Evolutionary conservation across 139 green algal genomes (phyloP).

Genomic region (Chlamydomonas sp.): DNA sequence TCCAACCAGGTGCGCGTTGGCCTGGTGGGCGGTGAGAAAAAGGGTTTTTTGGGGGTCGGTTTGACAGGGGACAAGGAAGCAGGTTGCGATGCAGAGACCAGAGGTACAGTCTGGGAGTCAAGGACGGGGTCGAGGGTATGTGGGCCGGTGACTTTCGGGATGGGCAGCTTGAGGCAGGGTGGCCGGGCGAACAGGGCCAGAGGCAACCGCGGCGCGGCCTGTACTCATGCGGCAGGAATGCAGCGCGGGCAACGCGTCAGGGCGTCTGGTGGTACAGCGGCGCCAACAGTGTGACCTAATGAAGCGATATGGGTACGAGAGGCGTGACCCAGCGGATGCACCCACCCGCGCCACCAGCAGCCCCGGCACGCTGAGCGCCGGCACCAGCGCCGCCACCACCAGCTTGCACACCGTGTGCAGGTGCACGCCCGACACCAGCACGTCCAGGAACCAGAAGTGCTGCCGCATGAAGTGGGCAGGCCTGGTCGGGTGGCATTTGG

Average conservation of each 20-base stretch:
- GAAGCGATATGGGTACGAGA: background rate
- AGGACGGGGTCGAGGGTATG: too few relatives aligned
- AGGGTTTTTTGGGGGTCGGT: background rate
- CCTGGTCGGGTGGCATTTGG: conserved; percentile 21
- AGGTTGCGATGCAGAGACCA: background rate
- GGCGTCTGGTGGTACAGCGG: background rate
- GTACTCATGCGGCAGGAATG: too few relatives aligned
- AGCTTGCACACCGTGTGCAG: conserved; percentile 80
- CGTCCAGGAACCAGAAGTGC: conserved; percentile 89
- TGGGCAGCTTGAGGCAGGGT: too few relatives aligned
- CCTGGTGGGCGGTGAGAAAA: background rate
- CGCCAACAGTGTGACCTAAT: too few relatives aligned
- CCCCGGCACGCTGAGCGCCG: conserved; percentile 80
- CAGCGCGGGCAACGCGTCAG: too few relatives aligned
- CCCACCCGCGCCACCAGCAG: conserved; percentile 54
- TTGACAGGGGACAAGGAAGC: background rate
- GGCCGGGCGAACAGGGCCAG: too few relatives aligned
- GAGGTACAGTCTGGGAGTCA: too few relatives aligned
- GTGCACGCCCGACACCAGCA: conserved; percentile 66
- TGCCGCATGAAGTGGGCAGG: conserved; percentile 55
- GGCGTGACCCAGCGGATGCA: background rate
- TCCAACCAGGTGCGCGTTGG: conserved; percentile 40
- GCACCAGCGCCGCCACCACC: conserved; percentile 72
- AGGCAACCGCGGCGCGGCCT: too few relatives aligned
- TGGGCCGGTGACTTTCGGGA: too few relatives aligned